phyloP scores from a whole-genome alignment of 768 basidiomycete species.

The Psilocybe sp. region DNA sequence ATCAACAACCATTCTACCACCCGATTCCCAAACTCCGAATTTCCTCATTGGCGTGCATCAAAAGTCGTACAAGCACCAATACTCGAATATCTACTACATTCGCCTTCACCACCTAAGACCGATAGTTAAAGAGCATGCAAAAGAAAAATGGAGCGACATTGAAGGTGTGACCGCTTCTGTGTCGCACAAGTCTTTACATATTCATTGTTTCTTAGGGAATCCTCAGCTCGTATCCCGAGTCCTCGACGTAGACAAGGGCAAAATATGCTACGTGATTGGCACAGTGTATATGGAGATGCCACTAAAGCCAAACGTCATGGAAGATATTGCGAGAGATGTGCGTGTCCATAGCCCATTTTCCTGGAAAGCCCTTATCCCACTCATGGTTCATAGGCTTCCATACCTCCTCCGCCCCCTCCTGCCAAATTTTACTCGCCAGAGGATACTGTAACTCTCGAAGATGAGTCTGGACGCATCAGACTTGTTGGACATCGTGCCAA shows the following conservation, averaged over 20 bases:
- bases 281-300: slow-evolving; percentile 99
- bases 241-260: slow-evolving; percentile 81
- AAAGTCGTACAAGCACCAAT: slow-evolving; percentile 54
- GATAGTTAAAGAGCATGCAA: slow-evolving; percentile 38
- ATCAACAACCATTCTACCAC: slow-evolving; percentile 36
- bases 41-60: slow-evolving; percentile 40
- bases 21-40: slow-evolving; percentile 35
- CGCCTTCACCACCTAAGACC: slow-evolving; percentile 40
- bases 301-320: slow-evolving; percentile 95
- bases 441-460: slow-evolving; percentile 89
- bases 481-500: slow-evolving; percentile 76
- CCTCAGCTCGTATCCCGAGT: slow-evolving; percentile 77
- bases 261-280: slow-evolving; percentile 88
- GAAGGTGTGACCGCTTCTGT: slow-evolving; percentile 27
- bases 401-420: slow-evolving; percentile 78
- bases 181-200: not conserved
- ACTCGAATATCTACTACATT: slow-evolving; percentile 56
- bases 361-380: not conserved
- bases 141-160: slow-evolving; percentile 36
- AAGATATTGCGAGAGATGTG: slow-evolving; percentile 92
- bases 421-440: slow-evolving; percentile 72
- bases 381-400: slow-evolving; percentile 64
- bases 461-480: slow-evolving; percentile 90
- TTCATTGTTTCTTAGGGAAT: slow-evolving; percentile 42
- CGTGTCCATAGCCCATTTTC: slow-evolving; percentile 25